phyloP scores from a whole-genome alignment of 1,139 yeast genomes.

The Taphrina wiesneri region DNA sequence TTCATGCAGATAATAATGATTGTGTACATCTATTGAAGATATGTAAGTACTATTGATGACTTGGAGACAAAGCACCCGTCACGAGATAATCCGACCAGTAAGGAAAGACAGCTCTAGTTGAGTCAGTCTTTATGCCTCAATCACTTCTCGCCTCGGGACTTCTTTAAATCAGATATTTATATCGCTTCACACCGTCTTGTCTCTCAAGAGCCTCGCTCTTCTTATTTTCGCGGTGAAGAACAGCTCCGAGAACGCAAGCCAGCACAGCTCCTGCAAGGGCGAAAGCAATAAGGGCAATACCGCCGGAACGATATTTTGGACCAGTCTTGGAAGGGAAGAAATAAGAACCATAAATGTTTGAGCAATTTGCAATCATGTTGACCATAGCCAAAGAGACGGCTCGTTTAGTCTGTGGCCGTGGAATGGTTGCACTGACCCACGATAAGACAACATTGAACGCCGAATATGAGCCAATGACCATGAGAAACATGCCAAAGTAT shows the following conservation, averaged over 20 bases:
- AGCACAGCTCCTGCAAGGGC: not conserved
- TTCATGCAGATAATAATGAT: not conserved
- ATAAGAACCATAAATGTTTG: conserved; percentile 15
- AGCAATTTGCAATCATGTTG: conserved; percentile 37
- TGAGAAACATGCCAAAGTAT: conserved; percentile 48
- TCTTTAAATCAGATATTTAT: not conserved
- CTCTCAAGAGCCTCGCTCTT: conserved; percentile 5
- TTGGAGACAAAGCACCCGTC: no score
- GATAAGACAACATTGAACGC: conserved; percentile 48
- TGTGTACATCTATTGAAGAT: not conserved
- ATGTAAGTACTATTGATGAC: not conserved
- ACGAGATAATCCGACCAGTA: no score
- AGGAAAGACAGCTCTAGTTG: no score
- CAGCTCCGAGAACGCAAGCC: not conserved
- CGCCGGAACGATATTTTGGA: not conserved
- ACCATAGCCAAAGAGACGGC: conserved; percentile 47
- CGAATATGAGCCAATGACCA: conserved; percentile 47
- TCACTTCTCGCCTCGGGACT: no score
- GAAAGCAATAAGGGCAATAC: not conserved
- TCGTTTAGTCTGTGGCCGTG: conserved; percentile 55
- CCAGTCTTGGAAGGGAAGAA: not conserved
- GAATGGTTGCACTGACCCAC: conserved; percentile 49
- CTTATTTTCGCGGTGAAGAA: not conserved
- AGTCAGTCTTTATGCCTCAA: no score
- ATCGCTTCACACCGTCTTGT: conserved; percentile 6